Evolutionary conservation across 768 basidiomycete genomes (phyloP).

Genomic region (Galerina marginata): DNA sequence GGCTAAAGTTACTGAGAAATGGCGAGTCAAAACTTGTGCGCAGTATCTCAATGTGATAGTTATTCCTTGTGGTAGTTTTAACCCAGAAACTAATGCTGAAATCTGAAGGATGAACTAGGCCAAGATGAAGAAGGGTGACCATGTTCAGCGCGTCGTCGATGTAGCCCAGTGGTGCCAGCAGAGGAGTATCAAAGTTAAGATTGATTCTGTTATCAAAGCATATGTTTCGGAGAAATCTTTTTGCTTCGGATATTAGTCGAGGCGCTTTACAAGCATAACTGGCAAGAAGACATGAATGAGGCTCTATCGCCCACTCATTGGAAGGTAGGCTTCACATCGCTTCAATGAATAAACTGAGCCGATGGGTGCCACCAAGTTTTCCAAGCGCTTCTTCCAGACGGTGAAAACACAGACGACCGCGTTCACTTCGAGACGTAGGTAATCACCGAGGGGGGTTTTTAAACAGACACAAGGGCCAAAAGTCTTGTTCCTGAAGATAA

Average conservation of each 20-base stretch:
- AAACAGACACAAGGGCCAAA: constrained; percentile 30
- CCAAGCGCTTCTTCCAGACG: constrained; percentile 28
- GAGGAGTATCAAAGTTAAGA: constrained; percentile 41
- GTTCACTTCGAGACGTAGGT: constrained; percentile 24
- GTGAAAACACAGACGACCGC: constrained; percentile 25
- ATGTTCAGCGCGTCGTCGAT: constrained; percentile 38
- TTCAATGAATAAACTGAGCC: background rate
- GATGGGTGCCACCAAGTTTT: constrained; percentile 20
- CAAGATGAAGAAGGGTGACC: constrained; percentile 28
- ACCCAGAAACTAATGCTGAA: constrained; percentile 37
- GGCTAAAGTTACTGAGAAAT: constrained; percentile 46
- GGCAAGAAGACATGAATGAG: constrained; percentile 46
- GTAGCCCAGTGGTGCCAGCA: constrained; percentile 41
- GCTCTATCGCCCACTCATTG: constrained; percentile 40
- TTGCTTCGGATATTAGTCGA: background rate
- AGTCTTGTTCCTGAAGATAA: constrained; percentile 42
- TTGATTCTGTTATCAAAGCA: constrained; percentile 35
- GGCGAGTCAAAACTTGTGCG: constrained; percentile 43
- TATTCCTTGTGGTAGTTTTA: constrained; percentile 46
- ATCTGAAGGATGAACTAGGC: constrained; percentile 38
- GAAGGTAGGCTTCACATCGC: constrained; percentile 34
- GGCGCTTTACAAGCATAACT: constrained; percentile 35
- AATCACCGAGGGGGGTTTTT: constrained; percentile 28
- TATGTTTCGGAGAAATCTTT: constrained; percentile 11
- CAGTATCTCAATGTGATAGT: constrained; percentile 46